Conservation (phyloP, 306 rosid genomes). For the Medicago ruthenica region DNA sequence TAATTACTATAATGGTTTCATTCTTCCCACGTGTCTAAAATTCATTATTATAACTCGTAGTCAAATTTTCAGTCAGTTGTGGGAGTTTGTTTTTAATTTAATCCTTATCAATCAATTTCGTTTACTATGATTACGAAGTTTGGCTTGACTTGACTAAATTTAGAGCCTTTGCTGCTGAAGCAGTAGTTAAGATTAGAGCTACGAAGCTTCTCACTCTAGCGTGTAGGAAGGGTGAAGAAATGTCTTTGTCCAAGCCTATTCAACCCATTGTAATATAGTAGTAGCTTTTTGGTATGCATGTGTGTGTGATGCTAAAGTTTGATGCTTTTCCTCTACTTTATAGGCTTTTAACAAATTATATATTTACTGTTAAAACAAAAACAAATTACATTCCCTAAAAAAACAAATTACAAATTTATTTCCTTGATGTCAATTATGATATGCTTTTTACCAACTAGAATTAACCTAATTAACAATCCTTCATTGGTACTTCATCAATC, state of each 20-base stretch:
- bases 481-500: too few relatives aligned
- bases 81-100: slow-evolving; percentile 15
- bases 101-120: slow-evolving; percentile 30
- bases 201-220: slow-evolving; percentile 42
- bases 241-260: slow-evolving; percentile 40
- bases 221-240: slow-evolving; percentile 32
- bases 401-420: too few relatives aligned
- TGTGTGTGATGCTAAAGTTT: slow-evolving; percentile 7
- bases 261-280: not conserved
- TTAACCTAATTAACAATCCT: too few relatives aligned
- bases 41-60: slow-evolving; percentile 5
- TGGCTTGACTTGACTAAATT: slow-evolving; percentile 33
- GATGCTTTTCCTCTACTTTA: not conserved
- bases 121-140: not conserved
- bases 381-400: too few relatives aligned
- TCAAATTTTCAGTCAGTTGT: not conserved
- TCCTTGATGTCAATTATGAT: too few relatives aligned
- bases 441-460: too few relatives aligned
- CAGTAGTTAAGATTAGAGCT: not conserved
- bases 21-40: not conserved
- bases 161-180: not conserved
- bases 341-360: not conserved
- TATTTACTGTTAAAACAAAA: not conserved
- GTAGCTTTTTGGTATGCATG: slow-evolving; percentile 6
- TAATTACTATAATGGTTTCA: too few relatives aligned